phyloP scores from a whole-genome alignment of 768 basidiomycete genomes.

The Crepidotus variabilis region DNA sequence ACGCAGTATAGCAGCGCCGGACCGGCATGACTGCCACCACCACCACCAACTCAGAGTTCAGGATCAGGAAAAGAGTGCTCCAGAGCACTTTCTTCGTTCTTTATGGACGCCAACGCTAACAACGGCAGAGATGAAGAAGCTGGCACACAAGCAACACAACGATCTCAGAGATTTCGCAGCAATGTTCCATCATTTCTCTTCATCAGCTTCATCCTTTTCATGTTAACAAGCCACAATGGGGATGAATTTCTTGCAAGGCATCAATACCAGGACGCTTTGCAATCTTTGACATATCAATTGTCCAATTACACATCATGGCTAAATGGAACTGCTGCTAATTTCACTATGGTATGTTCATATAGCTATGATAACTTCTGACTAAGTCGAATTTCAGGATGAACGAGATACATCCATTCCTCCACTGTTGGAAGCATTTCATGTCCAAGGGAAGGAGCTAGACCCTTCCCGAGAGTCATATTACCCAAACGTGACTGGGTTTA shows the following conservation, averaged over 20 bases:
- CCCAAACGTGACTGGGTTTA: constrained; percentile 74
- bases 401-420: constrained; percentile 38
- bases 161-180: constrained; percentile 39
- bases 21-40: background rate
- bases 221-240: constrained; percentile 72
- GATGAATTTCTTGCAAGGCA: constrained; percentile 63
- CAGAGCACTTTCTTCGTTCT: background rate
- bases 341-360: constrained; percentile 49
- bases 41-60: background rate
- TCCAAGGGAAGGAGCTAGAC: constrained; percentile 41
- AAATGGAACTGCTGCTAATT: constrained; percentile 63
- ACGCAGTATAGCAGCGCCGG: background rate
- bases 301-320: constrained; percentile 78
- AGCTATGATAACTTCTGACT: constrained; percentile 4
- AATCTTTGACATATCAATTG: constrained; percentile 52
- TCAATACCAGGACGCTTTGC: constrained; percentile 64
- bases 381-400: constrained; percentile 36
- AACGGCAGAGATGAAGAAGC: constrained; percentile 34
- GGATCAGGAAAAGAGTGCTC: too few relatives aligned
- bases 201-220: constrained; percentile 69
- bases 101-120: constrained; percentile 24
- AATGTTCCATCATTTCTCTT: constrained; percentile 74
- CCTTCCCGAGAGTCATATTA: constrained; percentile 56
- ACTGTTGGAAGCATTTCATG: constrained; percentile 46
- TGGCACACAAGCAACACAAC: constrained; percentile 24